Evolutionary conservation across 2,329 filamentous ascomycete genomes (phyloP), one percentile per base, ranked within the genome.

Genomic region (Claviceps arundinis): DNA sequence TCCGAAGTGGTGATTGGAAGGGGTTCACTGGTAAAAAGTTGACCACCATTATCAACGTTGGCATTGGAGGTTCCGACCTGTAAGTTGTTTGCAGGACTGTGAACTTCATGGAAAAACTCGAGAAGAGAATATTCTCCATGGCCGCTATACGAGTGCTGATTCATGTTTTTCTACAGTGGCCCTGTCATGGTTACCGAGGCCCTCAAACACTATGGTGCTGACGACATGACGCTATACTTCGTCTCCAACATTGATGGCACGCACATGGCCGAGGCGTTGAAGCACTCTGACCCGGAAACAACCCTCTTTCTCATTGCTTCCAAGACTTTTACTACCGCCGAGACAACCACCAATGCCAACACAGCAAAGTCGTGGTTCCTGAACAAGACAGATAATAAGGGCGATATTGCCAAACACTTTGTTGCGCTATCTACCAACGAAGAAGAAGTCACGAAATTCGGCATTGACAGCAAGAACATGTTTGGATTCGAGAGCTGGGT

Each of bases 181-280:
- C 93, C 93, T 37, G 93, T 98, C 68, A 98, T 98, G 93, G 93
- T 98, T 61, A 93, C 90, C 42, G 93, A 98, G 73, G 90, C 93
- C 46, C 81, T 98, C 62, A 97, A 96, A 79, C 80, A 89, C 66
- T 98, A 98, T 70, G 87, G 88, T 48, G 84, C 89, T 67, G 80
- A 83, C 56, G 84, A 85, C 70, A 80, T 89, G 74, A 96, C 84
- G 58, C 80, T 97, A 46, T 91, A 97, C 79, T 98, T 98, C 64
- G 93, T 98, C 61, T 97, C 91, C 75, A 98, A 98, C 80, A 97
- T 98, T 66, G 93, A 98, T 68, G 93, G 93, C 60, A 98, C 93
- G 52, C 93, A 98, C 75, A 89, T 97, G 68, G 87, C 89, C 47
- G 93, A 98, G 74, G 90, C 93, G 49, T 81, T 97, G 55, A 84